phyloP scores from a whole-genome alignment of 1,284 basidiomycete species.

The Volvariella surrecta region DNA sequence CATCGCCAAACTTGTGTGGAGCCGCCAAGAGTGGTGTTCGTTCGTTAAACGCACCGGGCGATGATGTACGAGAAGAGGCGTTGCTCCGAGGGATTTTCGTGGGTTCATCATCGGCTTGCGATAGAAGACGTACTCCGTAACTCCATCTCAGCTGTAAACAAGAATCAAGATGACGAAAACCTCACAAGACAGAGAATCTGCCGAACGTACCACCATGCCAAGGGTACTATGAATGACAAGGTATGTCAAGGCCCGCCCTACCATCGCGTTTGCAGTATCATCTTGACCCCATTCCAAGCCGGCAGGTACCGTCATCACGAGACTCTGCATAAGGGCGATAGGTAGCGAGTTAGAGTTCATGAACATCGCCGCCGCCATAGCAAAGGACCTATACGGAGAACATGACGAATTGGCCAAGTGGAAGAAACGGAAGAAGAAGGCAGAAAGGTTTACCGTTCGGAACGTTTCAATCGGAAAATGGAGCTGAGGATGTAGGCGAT shows the following conservation, averaged over 20 bases:
- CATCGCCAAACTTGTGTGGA: conserved; percentile 12
- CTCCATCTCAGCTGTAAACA: conserved; percentile 74
- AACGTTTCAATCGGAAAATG: conserved; percentile 45
- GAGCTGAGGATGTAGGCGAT: conserved; percentile 43
- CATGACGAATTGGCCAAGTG: not conserved
- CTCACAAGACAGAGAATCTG: not conserved
- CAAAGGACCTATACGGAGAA: conserved; percentile 55
- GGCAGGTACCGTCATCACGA: conserved; percentile 73
- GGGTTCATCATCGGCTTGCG: conserved; percentile 57
- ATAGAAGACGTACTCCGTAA: conserved; percentile 74
- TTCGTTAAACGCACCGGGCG: conserved; percentile 9
- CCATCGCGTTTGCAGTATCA: conserved; percentile 82
- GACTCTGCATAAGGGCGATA: conserved; percentile 86
- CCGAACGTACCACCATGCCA: conserved; percentile 75
- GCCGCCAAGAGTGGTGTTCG: conserved; percentile 15
- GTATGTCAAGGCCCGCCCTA: conserved; percentile 88
- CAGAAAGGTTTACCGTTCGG: conserved; percentile 40
- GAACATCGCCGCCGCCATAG: conserved; percentile 80
- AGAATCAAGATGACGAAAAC: not conserved
- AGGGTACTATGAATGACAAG: conserved; percentile 89
- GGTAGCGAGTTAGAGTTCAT: conserved; percentile 93
- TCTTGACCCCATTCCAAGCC: conserved; percentile 77
- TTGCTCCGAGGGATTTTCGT: conserved; percentile 5
- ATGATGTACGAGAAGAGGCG: not conserved
- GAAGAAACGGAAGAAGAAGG: conserved; percentile 1